These are phyloP conservation scores for Pleurotus tuber-regium DNA, from an alignment of 768 basidiomycete genomes.

Conservation along the genomic window DNA sequence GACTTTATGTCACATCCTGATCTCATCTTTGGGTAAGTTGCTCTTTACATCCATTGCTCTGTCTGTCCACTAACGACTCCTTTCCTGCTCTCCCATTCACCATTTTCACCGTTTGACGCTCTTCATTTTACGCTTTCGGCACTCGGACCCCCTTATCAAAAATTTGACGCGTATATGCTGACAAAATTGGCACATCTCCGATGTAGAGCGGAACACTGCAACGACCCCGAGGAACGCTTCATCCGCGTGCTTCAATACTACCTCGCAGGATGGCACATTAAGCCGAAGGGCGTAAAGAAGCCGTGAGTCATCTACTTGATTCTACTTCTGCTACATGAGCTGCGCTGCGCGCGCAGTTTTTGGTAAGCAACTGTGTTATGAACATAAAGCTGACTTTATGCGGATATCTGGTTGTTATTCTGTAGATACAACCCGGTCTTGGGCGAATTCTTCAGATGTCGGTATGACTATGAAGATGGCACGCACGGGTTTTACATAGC, in stretches of 20 bases:
- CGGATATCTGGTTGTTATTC: background rate
- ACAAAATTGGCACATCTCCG: constrained; percentile 11
- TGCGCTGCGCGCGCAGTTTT: background rate
- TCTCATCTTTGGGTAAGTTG: constrained; percentile 85
- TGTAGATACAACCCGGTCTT: constrained; percentile 92
- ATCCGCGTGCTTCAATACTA: constrained; percentile 91
- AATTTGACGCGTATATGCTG: constrained; percentile 9
- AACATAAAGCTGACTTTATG: background rate
- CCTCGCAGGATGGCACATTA: constrained; percentile 99
- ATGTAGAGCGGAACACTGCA: constrained; percentile 79
- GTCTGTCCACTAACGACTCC: constrained; percentile 7
- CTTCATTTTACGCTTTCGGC: background rate
- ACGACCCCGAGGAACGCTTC: constrained; percentile 87
- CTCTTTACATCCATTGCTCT: constrained; percentile 8
- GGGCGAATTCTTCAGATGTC: constrained; percentile 97
- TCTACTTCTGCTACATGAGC: constrained; percentile 9
- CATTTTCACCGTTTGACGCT: background rate
- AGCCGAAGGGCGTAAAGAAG: constrained; percentile 99
- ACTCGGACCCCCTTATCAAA: background rate
- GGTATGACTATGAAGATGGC: constrained; percentile 89
- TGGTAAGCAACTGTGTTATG: background rate
- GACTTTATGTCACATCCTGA: constrained; percentile 99
- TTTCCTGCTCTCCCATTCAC: background rate
- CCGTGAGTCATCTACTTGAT: constrained; percentile 54
- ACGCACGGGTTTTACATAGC: constrained; percentile 94